Evolutionary conservation across 2,329 filamentous ascomycete species (phyloP).

Genomic region (Elsinoe arachidis): DNA sequence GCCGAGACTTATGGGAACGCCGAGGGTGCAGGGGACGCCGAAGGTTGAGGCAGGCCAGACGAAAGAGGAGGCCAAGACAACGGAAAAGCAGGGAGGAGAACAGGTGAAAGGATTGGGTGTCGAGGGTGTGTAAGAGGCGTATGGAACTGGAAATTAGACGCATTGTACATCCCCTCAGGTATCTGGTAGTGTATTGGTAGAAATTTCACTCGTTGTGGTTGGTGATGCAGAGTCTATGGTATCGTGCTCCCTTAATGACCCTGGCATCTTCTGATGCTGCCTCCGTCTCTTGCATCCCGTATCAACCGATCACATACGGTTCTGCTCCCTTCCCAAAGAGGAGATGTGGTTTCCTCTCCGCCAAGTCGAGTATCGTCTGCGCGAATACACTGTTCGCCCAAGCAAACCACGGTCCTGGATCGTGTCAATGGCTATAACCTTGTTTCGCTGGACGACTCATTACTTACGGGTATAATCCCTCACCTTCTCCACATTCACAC

Average conservation of each 20-base stretch:
- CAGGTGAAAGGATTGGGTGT: slow-evolving; percentile 12
- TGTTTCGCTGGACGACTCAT: no score
- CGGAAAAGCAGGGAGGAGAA: neutral
- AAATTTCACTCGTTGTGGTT: neutral
- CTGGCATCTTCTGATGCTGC: no score
- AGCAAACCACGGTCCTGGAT: slow-evolving; percentile 74
- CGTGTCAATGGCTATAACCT: no score
- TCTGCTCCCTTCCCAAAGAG: slow-evolving; percentile 61
- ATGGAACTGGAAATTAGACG: neutral
- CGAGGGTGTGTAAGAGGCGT: neutral
- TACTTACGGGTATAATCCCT: slow-evolving; percentile 64
- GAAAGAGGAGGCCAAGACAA: slow-evolving; percentile 5
- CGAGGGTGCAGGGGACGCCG: neutral
- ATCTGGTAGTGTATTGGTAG: neutral
- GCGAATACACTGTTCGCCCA: slow-evolving; percentile 98
- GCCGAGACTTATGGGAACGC: neutral
- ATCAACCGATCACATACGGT: slow-evolving; percentile 42
- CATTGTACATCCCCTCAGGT: neutral
- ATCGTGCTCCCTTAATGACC: no score
- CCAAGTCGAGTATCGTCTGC: slow-evolving; percentile 81
- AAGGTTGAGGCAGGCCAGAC: neutral
- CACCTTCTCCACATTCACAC: slow-evolving; percentile 68
- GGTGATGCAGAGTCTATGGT: neutral
- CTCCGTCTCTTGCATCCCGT: neutral
- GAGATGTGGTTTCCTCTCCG: slow-evolving; percentile 77